Evolutionary conservation across 805 yeast genomes (phyloP).

Genomic region (Candida nemodendra): DNA sequence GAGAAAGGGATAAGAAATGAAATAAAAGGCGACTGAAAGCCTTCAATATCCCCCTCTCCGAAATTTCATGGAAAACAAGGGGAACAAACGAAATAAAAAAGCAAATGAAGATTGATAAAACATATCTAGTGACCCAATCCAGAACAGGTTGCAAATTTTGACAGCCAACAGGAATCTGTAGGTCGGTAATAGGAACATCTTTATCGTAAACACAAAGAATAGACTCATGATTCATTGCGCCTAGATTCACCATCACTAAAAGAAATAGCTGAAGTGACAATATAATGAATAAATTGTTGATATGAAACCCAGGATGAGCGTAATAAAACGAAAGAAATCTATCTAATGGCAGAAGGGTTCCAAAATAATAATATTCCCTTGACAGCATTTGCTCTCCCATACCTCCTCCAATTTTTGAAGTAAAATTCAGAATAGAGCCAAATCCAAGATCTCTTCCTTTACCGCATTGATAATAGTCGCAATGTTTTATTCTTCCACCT

Average conservation of each 20-base stretch:
- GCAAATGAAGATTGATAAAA: conserved; percentile 86
- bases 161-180: conserved; percentile 78
- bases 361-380: conserved; percentile 87
- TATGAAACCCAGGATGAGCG: conserved; percentile 96
- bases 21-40: conserved; percentile 67
- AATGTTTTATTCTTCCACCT: conserved; percentile 92
- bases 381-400: conserved; percentile 97
- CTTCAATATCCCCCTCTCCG: conserved; percentile 81
- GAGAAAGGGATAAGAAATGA: conserved; percentile 81
- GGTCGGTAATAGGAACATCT: conserved; percentile 68
- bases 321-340: conserved; percentile 89
- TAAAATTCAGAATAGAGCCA: conserved; percentile 86
- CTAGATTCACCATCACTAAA: conserved; percentile 74
- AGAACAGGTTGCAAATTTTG: conserved; percentile 82
- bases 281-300: conserved; percentile 85
- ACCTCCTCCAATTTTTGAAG: conserved; percentile 95
- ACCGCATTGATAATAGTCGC: conserved; percentile 96
- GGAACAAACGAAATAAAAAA: conserved; percentile 92
- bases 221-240: conserved; percentile 72
- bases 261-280: conserved; percentile 85
- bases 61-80: conserved; percentile 77
- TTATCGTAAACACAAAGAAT: conserved; percentile 65
- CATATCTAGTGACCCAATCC: conserved; percentile 87
- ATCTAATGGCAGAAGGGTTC: conserved; percentile 86
- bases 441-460: conserved; percentile 96